phyloP scores from a whole-genome alignment of 768 basidiomycete genomes.

The Dictyophora rubrovolvata region DNA sequence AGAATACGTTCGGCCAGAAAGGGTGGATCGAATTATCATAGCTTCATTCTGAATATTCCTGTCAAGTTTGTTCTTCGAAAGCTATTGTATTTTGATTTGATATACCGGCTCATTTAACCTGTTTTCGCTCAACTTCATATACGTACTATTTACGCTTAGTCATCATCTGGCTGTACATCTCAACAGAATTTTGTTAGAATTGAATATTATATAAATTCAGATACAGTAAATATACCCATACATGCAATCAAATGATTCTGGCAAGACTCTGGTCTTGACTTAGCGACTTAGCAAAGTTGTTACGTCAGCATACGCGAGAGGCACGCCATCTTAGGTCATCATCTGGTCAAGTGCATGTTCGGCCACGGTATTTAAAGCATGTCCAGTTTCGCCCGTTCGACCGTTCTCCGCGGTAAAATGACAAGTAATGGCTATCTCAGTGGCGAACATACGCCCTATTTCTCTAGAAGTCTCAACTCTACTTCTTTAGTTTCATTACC shows the following conservation, averaged over 20 bases:
- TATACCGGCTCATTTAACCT: no score
- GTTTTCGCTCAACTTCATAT: no score
- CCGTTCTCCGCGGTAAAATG: neutral
- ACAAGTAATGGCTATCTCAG: neutral
- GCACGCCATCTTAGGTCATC: conserved; percentile 1
- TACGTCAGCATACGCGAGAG: neutral
- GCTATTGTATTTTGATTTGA: no score
- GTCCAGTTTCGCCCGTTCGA: neutral
- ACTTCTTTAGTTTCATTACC: neutral
- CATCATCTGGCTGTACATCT: no score
- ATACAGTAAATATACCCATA: no score
- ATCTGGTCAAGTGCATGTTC: neutral
- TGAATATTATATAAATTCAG: no score
- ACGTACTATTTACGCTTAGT: no score
- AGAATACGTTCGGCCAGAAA: conserved; percentile 82
- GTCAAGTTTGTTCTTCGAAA: no score
- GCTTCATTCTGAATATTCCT: no score
- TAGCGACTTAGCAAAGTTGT: neutral
- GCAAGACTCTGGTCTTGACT: no score
- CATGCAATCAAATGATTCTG: no score
- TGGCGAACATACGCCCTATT: neutral
- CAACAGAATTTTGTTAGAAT: no score
- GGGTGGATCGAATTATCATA: conserved; percentile 37
- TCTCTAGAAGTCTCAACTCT: neutral
- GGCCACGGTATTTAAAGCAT: neutral